phyloP scores from a whole-genome alignment of 2,329 filamentous ascomycete genomes.

The Didymella lethalis region DNA sequence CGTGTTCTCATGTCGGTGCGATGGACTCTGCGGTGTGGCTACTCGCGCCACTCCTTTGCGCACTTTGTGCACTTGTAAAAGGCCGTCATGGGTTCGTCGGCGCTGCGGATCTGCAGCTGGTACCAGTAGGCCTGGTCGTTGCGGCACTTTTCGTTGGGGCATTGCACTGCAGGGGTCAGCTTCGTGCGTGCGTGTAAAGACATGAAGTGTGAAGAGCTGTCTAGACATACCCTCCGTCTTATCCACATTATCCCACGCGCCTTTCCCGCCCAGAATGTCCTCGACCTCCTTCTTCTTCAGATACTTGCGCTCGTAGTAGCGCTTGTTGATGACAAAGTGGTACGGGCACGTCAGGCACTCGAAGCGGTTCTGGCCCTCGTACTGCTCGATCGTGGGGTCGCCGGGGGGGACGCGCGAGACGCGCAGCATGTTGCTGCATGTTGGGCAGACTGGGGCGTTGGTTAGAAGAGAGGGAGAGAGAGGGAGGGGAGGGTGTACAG shows the following conservation, averaged over 20 bases:
- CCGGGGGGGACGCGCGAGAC: conserved; percentile 62
- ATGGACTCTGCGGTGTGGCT: neutral
- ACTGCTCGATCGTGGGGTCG: conserved; percentile 50
- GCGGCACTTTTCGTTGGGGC: conserved; percentile 79
- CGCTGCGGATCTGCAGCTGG: conserved; percentile 96
- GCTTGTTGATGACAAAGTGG: conserved; percentile 80
- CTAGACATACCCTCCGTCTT: conserved; percentile 67
- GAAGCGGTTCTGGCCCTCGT: conserved; percentile 73
- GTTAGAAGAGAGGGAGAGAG: neutral
- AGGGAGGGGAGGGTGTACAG: conserved; percentile 58
- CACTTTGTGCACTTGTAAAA: conserved; percentile 71
- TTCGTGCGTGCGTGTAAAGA: no score
- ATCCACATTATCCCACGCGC: conserved; percentile 90
- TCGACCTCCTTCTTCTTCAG: conserved; percentile 89
- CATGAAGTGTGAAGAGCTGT: no score
- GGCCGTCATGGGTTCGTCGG: conserved; percentile 97
- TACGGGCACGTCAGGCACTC: conserved; percentile 97
- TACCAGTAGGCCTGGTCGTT: conserved; percentile 90
- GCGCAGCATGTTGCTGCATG: conserved; percentile 84
- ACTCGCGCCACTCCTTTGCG: conserved; percentile 26
- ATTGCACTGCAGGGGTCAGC: conserved; percentile 68
- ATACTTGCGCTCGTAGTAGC: conserved; percentile 79
- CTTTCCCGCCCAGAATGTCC: conserved; percentile 86
- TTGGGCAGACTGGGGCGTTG: conserved; percentile 70
- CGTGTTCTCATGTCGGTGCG: conserved; percentile 1